A percentile compares a stretch with the other conserved stretches of the same genome.
Conservation (phyloP, 331 rosid species). For the Quercus lobata region DNA sequence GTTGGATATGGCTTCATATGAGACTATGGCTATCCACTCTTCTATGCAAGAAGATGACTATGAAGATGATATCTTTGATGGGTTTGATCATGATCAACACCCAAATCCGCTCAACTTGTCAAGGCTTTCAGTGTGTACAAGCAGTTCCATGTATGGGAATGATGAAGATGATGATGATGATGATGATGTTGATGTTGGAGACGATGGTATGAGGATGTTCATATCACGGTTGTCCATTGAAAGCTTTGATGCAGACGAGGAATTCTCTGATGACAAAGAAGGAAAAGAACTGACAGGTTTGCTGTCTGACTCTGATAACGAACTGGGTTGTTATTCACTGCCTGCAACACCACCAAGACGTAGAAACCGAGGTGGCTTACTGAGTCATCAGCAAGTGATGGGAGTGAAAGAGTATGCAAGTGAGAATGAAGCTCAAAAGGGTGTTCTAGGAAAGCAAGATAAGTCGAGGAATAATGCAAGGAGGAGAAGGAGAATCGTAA, state of each 20-base stretch:
- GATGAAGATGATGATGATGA: constrained; percentile 24
- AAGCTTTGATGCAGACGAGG: constrained; percentile 58
- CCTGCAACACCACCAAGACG: constrained; percentile 55
- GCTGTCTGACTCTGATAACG: constrained; percentile 56
- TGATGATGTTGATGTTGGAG: neutral
- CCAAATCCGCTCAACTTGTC: constrained; percentile 43
- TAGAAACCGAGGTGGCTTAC: constrained; percentile 7
- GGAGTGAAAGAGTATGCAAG: constrained; percentile 52
- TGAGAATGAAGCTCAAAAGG: constrained; percentile 44
- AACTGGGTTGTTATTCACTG: constrained; percentile 45
- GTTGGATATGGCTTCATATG: constrained; percentile 54
- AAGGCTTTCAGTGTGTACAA: constrained; percentile 56
- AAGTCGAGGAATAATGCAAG: constrained; percentile 12
- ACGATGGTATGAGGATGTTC: constrained; percentile 26
- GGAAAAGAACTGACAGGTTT: neutral
- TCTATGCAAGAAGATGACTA: constrained; percentile 39
- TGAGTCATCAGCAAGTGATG: neutral
- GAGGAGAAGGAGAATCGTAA: constrained; percentile 22
- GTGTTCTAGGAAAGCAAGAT: neutral
- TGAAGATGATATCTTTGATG: constrained; percentile 26
- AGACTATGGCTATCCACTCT: constrained; percentile 34
- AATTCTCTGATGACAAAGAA: constrained; percentile 39
- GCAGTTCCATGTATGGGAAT: constrained; percentile 29
- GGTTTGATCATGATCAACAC: constrained; percentile 22
- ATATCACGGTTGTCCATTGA: constrained; percentile 55